Evolutionary conservation across 2,329 filamentous ascomycete species (phyloP).

Genomic region (Arthroderma uncinatum): DNA sequence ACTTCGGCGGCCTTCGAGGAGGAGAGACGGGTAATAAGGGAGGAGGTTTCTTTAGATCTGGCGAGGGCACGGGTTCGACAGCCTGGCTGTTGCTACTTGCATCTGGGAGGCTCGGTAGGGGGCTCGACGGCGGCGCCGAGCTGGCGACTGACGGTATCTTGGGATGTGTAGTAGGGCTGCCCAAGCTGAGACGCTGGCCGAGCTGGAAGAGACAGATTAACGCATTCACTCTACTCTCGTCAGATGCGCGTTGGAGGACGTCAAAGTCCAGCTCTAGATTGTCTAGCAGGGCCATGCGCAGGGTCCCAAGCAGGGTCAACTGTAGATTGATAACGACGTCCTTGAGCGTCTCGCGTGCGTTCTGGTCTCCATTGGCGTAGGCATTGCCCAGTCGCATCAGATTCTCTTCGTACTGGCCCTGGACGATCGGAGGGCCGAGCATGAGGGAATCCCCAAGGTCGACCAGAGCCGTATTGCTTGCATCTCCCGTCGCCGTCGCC

Average conservation of each 20-base stretch:
- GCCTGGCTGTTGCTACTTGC: neutral
- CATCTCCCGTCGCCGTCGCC: neutral
- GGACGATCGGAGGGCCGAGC: conserved; percentile 27
- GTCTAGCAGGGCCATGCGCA: conserved; percentile 24
- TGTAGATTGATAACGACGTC: conserved; percentile 32
- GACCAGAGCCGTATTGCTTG: conserved; percentile 3
- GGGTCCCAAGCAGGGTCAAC: conserved; percentile 24
- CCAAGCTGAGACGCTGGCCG: conserved; percentile 22
- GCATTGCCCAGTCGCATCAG: conserved; percentile 25
- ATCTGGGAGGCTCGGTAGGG: neutral
- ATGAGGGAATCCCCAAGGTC: conserved; percentile 27
- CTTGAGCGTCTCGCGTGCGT: conserved; percentile 30
- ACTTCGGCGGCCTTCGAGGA: neutral
- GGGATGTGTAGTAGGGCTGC: neutral
- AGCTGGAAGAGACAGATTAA: conserved; percentile 28
- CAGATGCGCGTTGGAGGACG: conserved; percentile 26
- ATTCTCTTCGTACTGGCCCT: conserved; percentile 28
- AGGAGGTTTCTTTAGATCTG: neutral
- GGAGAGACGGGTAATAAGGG: neutral
- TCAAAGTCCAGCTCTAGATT: conserved; percentile 24
- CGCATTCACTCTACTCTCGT: conserved; percentile 27
- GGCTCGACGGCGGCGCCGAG: neutral
- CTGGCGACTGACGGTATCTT: neutral
- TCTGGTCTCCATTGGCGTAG: conserved; percentile 28
- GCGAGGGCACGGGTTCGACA: neutral